Base-by-base conservation (phyloP, 495 filamentous ascomycete genomes). In the Penicillium lagena region DNA sequence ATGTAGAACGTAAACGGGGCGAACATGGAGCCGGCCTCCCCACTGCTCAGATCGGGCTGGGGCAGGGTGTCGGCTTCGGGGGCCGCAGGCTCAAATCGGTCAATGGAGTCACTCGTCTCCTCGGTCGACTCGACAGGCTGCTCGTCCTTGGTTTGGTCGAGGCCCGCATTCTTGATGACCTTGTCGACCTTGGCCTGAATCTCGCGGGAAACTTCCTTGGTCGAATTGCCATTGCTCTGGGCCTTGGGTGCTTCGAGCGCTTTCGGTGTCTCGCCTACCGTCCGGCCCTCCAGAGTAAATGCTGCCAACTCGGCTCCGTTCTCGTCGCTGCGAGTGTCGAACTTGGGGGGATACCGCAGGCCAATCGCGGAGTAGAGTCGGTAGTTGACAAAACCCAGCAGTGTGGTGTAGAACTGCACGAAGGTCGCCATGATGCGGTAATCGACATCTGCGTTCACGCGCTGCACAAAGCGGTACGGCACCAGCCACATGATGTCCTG, bases 351-450 rank as follows among this genome's bases (percentile, higher is more conserved):
- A 54, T 98, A 98, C 39, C 95, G 83, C 35, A 97, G 62, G 4
- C 94, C 94, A 48, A 94, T 73, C 0, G 86, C 81, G 1, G 90
- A 95, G 66, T 95, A 98, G 17, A 98, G 75, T 40, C 89, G 71
- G 73, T 85, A 98, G 72, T 97, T 95, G 59, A 97, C 86, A 51
- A 97, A 98, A 37, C 94, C 86, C 9, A 98, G 72, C 10, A 98
- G 73, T 2, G 93, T 97, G 40, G 90, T 93, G 73, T 98, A 98
- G 67, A 98, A 97, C 55, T 98, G 90, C 40, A 98, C 86, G 59
- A 98, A 98, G 2, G 94, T 98, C 35, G 86, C 89, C 93, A 98
- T 98, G 61, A 98, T 96, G 54, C 94, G 76, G 72, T 95, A 97
- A 66, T 98, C 93, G 38, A 98, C 82, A 65, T 97, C 93, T 11